A percentile compares a stretch with the other conserved stretches of the same genome.
Conservation (phyloP, 116 monocot genomes). For the Iris pallida region DNA sequence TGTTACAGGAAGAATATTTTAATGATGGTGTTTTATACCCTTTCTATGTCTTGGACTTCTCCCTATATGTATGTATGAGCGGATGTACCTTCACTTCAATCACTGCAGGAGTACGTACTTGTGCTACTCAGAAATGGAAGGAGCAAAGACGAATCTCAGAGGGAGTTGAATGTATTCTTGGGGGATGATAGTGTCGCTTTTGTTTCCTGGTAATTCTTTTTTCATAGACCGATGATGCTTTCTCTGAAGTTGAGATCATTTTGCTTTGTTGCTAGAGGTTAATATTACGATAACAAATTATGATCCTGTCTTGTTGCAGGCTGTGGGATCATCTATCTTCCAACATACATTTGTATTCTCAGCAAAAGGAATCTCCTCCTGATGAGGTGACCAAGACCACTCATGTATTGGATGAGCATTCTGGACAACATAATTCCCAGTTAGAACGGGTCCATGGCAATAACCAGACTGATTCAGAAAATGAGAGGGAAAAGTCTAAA, state of each 20-base stretch:
- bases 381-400: constrained; percentile 12
- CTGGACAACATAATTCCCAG: constrained; percentile 17
- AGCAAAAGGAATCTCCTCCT: constrained; percentile 26
- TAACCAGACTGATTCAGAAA: constrained; percentile 21
- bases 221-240: not conserved
- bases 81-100: not conserved
- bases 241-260: not conserved
- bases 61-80: too few relatives aligned
- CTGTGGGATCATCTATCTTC: constrained; percentile 83
- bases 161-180: constrained; percentile 57
- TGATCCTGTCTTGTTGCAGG: constrained; percentile 33
- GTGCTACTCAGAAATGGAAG: constrained; percentile 73
- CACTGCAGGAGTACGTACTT: constrained; percentile 69
- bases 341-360: constrained; percentile 50
- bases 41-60: too few relatives aligned
- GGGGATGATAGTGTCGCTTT: constrained; percentile 57
- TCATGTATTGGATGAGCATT: constrained; percentile 4
- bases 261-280: not conserved
- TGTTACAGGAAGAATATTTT: too few relatives aligned
- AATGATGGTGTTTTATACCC: too few relatives aligned
- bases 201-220: constrained; percentile 50
- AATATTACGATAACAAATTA: not conserved
- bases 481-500: constrained; percentile 29
- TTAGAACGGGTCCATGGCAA: constrained; percentile 3
- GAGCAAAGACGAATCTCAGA: constrained; percentile 50